Evolutionary conservation across 192 early-diverging fungal genomes (phyloP), one percentile per base, ranked within the genome.

Genomic region (Chytriomyces sp.): DNA sequence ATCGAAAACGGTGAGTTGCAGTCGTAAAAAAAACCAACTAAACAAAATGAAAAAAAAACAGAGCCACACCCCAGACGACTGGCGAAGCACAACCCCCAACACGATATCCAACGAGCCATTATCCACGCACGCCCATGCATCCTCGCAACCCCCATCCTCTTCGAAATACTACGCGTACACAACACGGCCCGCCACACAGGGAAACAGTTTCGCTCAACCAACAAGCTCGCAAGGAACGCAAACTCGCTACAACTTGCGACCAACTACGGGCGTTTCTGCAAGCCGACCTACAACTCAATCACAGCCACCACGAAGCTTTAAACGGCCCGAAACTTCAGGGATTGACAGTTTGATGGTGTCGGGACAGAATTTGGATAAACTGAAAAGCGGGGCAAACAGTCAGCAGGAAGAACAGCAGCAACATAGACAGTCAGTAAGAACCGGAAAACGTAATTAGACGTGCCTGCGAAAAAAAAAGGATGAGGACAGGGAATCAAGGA

Each of bases 241-340:
- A 24, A 46, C 66, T 8, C 53, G 71, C 2, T 73, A 73, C 71
- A 73, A 73, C 43, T 47, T 73, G 53, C 53, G 71, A 9, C 26
- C 71, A 26, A 73, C 18, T 23, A 45, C 20, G 20, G n/a, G 8
- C 6, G 53, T 60, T 49, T 43, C 26, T 20, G n/a, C 20, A 57
- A 3, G 53, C 53, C 53, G 20, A 57, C 53, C 53, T 18, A 11
- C 50, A 9, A 60, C 20, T 18, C 26, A 8, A 44, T 24, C 28
- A 70, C 23, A 35, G 48, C 50, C 44, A 10, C 61, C 71, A 18
- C 71, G 71, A 9, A 10, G 59, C n/a, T n/a, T 73, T 73, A 43
- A 53, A 16, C 53, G 60, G n/a, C 23, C 57, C 7, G 57, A 61
- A 61, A 73, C 60, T 11, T 16, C 59, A 28, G 71, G 44, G 13